Percentiles rank a stretch among this genome's conserved stretches.
Evolutionary conservation across 331 rosid species (phyloP).

Genomic region (Rhamnella rubrinervis): DNA sequence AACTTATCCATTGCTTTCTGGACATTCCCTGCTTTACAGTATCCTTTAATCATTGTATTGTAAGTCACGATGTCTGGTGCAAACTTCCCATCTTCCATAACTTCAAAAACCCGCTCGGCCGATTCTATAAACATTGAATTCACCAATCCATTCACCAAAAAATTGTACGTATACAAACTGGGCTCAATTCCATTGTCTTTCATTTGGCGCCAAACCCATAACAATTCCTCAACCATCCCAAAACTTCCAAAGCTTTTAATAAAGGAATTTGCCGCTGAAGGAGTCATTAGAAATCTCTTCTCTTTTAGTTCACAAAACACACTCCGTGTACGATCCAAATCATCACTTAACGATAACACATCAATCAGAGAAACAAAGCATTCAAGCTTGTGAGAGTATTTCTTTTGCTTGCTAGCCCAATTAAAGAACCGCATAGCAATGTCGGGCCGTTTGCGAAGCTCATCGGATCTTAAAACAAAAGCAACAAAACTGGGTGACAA

Average conservation of each 20-base stretch:
- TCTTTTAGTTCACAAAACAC: slow-evolving; percentile 37
- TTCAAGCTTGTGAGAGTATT: slow-evolving; percentile 57
- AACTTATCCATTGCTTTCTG: slow-evolving; percentile 54
- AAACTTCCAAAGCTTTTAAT: slow-evolving; percentile 54
- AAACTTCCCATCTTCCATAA: slow-evolving; percentile 53
- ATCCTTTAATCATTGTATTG: slow-evolving; percentile 79
- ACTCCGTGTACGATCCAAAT: slow-evolving; percentile 22
- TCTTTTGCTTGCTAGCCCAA: slow-evolving; percentile 62
- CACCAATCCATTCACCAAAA: slow-evolving; percentile 70
- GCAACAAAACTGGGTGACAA: slow-evolving; percentile 71
- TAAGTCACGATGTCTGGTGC: slow-evolving; percentile 69
- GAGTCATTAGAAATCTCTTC: slow-evolving; percentile 42
- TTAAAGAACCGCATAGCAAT: slow-evolving; percentile 56
- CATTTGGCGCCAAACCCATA: slow-evolving; percentile 86
- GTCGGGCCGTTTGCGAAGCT: slow-evolving; percentile 40
- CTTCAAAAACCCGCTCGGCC: slow-evolving; percentile 66
- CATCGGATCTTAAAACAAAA: slow-evolving; percentile 41
- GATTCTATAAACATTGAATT: slow-evolving; percentile 58
- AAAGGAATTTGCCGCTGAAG: slow-evolving; percentile 52
- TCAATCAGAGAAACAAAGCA: slow-evolving; percentile 65
- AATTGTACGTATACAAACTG: slow-evolving; percentile 50
- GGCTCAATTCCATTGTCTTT: slow-evolving; percentile 63
- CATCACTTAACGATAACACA: slow-evolving; percentile 32
- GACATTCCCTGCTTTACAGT: slow-evolving; percentile 59
- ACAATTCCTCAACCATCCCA: slow-evolving; percentile 71